Base-by-base conservation (phyloP, 106 monocot species). In the Acorus calamus region DNA sequence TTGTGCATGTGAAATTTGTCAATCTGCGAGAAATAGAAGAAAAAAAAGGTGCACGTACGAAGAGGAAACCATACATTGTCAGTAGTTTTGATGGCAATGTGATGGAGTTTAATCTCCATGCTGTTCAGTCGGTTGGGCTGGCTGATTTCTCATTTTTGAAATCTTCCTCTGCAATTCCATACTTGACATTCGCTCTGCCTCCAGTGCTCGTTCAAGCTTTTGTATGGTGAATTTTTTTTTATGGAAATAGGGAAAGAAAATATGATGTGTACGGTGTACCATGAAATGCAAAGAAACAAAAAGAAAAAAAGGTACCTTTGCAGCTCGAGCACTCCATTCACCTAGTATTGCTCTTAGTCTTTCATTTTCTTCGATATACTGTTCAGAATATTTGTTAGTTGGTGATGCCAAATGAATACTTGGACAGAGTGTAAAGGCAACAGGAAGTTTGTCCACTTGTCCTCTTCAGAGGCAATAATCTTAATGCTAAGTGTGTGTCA, bases 291-390 rank as follows among this genome's bases (percentile, higher is more conserved):
- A 28, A 46, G 3, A 7, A 47, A 4, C 49, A 2, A 70, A 70
- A 4, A 10, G 11, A 12, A 48, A 42, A 60, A 49, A 9, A 1
- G 56, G 46, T 78, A 96, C 96, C 96, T 96, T 91, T 6, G 96
- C 96, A 57, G 91, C 84, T 78, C 91, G 72, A 76, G 91, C 78
- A 62, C 96, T 96, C 96, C 96, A 96, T 83, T 96, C 96, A 52
- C 80, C 76, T 53, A 96, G 73, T 69, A 96, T 96, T 12, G 76
- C 90, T 87, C 91, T 84, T 7, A 96, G 64, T 65, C 96, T 90
- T 72, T 96, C 91, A 66, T 96, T 91, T 69, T 96, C 96, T 77
- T 91, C 85, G 9, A 96, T 69, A 75, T 96, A 96, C 96, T 96
- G 65, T 69, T 61, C 67, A 4, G 8, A 54, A 11, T 57, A 48